Evolutionary conservation across 768 basidiomycete species (phyloP).

Genomic region (Vishniacozyma victoriae): DNA sequence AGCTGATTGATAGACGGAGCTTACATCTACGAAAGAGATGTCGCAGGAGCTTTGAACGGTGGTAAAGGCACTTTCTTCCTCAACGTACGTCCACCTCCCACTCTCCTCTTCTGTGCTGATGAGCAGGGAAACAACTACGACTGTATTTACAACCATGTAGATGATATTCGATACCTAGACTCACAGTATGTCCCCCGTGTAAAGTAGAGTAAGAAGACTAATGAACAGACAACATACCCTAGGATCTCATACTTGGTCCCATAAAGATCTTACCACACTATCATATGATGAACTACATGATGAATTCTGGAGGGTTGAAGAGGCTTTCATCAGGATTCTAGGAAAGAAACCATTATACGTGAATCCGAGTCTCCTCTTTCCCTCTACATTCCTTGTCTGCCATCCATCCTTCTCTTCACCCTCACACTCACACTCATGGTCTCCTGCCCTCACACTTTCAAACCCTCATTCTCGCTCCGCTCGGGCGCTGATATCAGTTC

Average conservation of each 20-base stretch:
- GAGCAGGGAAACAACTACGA: slow-evolving; percentile 43
- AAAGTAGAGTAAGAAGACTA: neutral
- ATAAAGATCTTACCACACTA: slow-evolving; percentile 38
- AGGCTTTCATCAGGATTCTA: slow-evolving; percentile 43
- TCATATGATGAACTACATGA: slow-evolving; percentile 22
- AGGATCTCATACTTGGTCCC: slow-evolving; percentile 45
- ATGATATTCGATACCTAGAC: slow-evolving; percentile 30
- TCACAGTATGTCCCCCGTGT: slow-evolving; percentile 16
- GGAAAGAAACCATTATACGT: slow-evolving; percentile 39
- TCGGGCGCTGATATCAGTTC: slow-evolving; percentile 30
- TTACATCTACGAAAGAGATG: slow-evolving; percentile 27
- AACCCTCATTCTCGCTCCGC: neutral
- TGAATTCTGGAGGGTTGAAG: slow-evolving; percentile 39
- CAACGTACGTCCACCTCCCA: slow-evolving; percentile 24
- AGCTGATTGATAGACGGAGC: slow-evolving; percentile 35
- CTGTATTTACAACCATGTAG: slow-evolving; percentile 43
- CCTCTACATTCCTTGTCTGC: neutral
- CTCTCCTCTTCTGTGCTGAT: neutral
- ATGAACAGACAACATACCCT: slow-evolving; percentile 38
- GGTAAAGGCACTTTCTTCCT: slow-evolving; percentile 46
- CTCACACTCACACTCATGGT: neutral
- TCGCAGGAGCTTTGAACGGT: slow-evolving; percentile 25
- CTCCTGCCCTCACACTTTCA: neutral
- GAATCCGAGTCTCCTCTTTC: neutral
- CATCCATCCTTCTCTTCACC: neutral